phyloP scores from a whole-genome alignment of 805 yeast species.

The Wickerhamiella hasegawae region DNA sequence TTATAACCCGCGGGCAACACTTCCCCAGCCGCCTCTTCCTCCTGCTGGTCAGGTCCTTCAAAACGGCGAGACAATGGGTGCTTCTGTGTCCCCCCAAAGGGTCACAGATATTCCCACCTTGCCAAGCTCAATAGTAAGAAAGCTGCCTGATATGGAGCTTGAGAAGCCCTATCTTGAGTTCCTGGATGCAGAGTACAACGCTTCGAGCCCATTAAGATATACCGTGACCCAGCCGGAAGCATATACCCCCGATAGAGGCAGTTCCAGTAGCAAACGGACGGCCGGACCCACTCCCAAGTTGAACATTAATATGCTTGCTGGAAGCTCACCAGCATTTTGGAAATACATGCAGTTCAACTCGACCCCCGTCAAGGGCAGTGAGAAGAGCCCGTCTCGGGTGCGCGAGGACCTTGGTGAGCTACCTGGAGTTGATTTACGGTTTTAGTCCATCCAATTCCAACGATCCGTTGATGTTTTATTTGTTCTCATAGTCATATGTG shows the following conservation, averaged over 20 bases:
- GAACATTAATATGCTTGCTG: slow-evolving; percentile 26
- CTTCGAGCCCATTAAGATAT: slow-evolving; percentile 2
- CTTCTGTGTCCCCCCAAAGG: background rate
- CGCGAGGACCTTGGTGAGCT: background rate
- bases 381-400: background rate
- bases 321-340: slow-evolving; percentile 80
- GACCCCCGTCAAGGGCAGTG: slow-evolving; percentile 22
- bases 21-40: background rate
- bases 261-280: slow-evolving; percentile 4
- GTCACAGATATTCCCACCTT: background rate
- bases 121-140: background rate
- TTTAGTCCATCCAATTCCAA: too few species aligned
- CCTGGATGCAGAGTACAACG: slow-evolving; percentile 4
- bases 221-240: slow-evolving; percentile 37
- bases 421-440: background rate
- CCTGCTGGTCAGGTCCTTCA: background rate
- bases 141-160: slow-evolving; percentile 1
- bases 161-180: slow-evolving; percentile 5
- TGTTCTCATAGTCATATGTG: too few species aligned
- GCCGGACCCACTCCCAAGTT: background rate
- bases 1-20: background rate
- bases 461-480: too few species aligned
- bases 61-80: background rate
- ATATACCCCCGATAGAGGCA: slow-evolving; percentile 47
- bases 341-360: slow-evolving; percentile 66